Evolutionary conservation across 1,284 basidiomycete species (phyloP).

Genomic region (Papiliotrema terrestris): DNA sequence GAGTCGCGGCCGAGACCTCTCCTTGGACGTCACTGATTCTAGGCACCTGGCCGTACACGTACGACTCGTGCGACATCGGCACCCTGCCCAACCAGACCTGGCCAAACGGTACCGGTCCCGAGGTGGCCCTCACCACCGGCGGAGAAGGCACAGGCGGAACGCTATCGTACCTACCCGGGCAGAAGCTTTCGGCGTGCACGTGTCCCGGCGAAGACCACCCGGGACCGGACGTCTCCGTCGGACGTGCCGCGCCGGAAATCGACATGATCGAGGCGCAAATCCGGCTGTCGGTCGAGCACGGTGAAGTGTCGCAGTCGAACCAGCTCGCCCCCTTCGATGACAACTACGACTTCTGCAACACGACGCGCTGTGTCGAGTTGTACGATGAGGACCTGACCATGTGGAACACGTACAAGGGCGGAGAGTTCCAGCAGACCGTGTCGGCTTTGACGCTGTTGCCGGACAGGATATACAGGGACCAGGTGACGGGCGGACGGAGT

Average conservation of each 20-base stretch:
- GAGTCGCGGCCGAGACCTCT: constrained; percentile 50
- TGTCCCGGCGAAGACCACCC: constrained; percentile 63
- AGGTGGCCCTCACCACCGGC: constrained; percentile 41
- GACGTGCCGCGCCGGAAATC: constrained; percentile 63
- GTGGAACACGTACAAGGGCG: constrained; percentile 71
- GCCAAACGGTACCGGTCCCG: constrained; percentile 43
- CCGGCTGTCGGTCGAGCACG: constrained; percentile 9
- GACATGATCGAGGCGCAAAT: constrained; percentile 63
- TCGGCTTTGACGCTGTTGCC: constrained; percentile 59
- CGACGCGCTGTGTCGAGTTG: constrained; percentile 40
- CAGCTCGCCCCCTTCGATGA: constrained; percentile 58
- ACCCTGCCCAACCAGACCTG: constrained; percentile 47
- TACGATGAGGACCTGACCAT: constrained; percentile 53
- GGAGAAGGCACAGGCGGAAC: constrained; percentile 23
- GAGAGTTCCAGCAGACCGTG: constrained; percentile 71
- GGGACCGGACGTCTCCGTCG: constrained; percentile 55
- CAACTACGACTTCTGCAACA: constrained; percentile 60
- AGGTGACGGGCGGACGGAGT: constrained; percentile 18
- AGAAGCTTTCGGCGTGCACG: constrained; percentile 55
- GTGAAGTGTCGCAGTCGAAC: constrained; percentile 26
- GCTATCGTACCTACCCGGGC: constrained; percentile 49
- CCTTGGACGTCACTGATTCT: too few species aligned
- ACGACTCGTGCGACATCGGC: constrained; percentile 41
- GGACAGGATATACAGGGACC: constrained; percentile 46
- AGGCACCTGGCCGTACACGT: constrained; percentile 52